A percentile compares a stretch with the other conserved stretches of the same genome.
phyloP scores from a whole-genome alignment of 2,329 filamentous ascomycete genomes.

The Allantophomopsis cytisporea region DNA sequence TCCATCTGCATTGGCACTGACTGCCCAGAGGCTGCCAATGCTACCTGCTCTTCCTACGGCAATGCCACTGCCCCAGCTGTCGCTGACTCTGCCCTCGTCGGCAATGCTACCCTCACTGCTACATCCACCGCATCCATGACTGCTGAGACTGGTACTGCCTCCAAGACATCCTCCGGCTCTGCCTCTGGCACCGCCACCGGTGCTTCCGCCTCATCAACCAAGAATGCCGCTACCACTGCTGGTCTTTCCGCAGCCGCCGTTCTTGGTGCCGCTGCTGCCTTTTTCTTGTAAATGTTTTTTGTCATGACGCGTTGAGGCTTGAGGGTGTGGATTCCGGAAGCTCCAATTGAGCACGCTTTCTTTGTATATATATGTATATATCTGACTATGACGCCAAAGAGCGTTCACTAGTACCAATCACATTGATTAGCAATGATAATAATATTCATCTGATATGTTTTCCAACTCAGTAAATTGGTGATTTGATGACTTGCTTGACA shows the following conservation, averaged over 20 bases:
- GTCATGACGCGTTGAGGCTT: too few relatives aligned
- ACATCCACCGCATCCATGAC: constrained; percentile 2
- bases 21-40: constrained; percentile 31
- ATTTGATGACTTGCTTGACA: too few relatives aligned
- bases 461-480: too few relatives aligned
- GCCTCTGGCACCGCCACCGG: neutral
- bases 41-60: constrained; percentile 31
- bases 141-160: neutral
- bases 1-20: constrained; percentile 38
- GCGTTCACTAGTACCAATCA: too few relatives aligned
- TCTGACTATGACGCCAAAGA: too few relatives aligned
- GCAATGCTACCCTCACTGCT: neutral
- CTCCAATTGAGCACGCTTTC: too few relatives aligned
- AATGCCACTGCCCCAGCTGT: constrained; percentile 4
- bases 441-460: too few relatives aligned
- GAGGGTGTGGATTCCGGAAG: too few relatives aligned
- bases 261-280: neutral
- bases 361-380: too few relatives aligned
- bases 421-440: too few relatives aligned
- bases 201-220: neutral
- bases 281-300: neutral
- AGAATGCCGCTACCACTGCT: neutral
- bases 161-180: neutral
- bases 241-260: neutral
- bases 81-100: constrained; percentile 4